Percentiles rank a stretch among this genome's conserved stretches.
phyloP scores from a whole-genome alignment of 257 asterid species.

The Petunia secreta region DNA sequence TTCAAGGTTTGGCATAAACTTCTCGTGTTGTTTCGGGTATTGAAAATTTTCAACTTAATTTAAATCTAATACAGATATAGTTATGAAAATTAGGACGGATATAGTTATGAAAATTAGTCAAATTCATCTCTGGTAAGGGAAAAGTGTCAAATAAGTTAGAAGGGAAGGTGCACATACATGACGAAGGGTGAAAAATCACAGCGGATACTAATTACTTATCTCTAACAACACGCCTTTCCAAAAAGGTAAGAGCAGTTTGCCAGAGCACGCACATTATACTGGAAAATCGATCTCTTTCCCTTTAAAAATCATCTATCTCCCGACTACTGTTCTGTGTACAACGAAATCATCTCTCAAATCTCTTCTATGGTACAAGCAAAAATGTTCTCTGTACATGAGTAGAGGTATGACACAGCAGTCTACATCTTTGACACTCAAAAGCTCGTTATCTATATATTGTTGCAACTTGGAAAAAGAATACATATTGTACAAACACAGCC shows the following conservation, averaged over 20 bases:
- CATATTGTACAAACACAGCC: constrained; percentile 24
- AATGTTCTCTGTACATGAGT: constrained; percentile 23
- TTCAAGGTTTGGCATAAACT: background rate
- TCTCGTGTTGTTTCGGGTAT: background rate
- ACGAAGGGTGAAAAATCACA: background rate
- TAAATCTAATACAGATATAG: background rate
- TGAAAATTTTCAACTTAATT: background rate
- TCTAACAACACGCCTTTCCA: background rate
- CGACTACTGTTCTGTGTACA: constrained; percentile 21
- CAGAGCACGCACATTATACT: background rate
- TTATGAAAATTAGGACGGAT: background rate
- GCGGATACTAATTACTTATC: too few relatives aligned
- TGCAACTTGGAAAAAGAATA: constrained; percentile 20
- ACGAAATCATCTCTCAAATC: constrained; percentile 19
- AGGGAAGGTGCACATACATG: background rate
- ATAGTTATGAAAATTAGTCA: background rate
- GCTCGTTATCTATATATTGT: constrained; percentile 9
- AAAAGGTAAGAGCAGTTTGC: background rate
- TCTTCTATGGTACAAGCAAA: constrained; percentile 30
- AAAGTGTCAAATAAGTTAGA: background rate
- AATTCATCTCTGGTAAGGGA: background rate
- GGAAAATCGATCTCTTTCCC: constrained; percentile 11
- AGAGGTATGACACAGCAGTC: constrained; percentile 1
- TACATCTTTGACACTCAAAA: constrained; percentile 2
- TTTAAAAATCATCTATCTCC: background rate